These are phyloP conservation scores for Solanum habrochaites DNA, from an alignment of 257 asterid genomes.

Conservation along the genomic window DNA sequence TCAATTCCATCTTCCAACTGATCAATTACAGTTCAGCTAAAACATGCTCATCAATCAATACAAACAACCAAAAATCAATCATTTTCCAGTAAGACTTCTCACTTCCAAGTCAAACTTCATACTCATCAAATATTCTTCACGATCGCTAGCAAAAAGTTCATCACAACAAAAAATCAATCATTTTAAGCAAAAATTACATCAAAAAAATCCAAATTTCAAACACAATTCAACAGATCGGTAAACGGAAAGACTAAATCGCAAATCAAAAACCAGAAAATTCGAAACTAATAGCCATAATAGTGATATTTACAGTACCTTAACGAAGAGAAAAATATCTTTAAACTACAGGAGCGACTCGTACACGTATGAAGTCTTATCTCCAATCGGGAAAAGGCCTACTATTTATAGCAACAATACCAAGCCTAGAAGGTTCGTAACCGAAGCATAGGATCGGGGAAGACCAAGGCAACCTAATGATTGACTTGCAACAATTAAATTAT, in stretches of 20 bases:
- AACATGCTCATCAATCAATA: background rate
- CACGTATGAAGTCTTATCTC: background rate
- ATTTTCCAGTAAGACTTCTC: background rate
- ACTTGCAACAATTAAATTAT: background rate
- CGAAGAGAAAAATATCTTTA: background rate
- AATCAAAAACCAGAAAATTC: background rate
- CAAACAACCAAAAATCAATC: background rate
- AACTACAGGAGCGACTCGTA: background rate
- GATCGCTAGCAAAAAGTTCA: background rate
- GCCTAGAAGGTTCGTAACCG: background rate
- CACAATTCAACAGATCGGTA: background rate
- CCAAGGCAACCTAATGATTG: background rate
- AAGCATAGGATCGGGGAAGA: background rate
- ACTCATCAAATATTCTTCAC: background rate
- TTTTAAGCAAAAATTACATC: background rate
- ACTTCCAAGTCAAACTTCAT: background rate
- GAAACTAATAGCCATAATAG: background rate
- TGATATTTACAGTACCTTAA: background rate
- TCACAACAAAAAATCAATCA: background rate
- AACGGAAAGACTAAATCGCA: background rate
- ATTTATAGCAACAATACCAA: background rate
- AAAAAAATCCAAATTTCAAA: background rate
- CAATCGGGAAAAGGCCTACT: background rate
- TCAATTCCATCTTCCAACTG: background rate
- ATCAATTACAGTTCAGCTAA: background rate